Conservation (phyloP, 352 stramenopile species). For the Phytophthora tentaculata region DNA sequence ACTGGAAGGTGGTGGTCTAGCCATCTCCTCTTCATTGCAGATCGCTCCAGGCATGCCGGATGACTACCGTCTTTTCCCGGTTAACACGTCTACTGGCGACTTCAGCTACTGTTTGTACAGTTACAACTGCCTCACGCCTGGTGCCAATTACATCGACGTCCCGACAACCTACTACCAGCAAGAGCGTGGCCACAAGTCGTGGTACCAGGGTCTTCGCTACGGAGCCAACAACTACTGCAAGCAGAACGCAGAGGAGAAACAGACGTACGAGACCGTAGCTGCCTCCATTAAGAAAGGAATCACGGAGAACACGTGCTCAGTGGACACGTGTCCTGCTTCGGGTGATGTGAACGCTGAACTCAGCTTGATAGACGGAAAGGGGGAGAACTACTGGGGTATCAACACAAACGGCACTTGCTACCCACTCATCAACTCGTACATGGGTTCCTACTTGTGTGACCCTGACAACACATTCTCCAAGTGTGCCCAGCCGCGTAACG, state of each 20-base stretch:
- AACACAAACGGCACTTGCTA: constrained; percentile 73
- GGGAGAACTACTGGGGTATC: constrained; percentile 52
- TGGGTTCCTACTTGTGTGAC: constrained; percentile 61
- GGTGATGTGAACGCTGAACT: constrained; percentile 48
- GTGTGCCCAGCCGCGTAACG: constrained; percentile 3
- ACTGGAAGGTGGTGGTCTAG: constrained; percentile 83
- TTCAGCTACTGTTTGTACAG: constrained; percentile 1
- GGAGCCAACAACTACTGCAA: constrained; percentile 57
- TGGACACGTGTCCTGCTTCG: constrained; percentile 46
- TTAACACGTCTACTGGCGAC: not conserved
- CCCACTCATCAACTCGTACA: constrained; percentile 70
- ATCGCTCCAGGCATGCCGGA: constrained; percentile 73
- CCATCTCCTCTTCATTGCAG: constrained; percentile 92
- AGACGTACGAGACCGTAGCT: constrained; percentile 34
- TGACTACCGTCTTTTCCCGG: constrained; percentile 1
- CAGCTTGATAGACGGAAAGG: constrained; percentile 44
- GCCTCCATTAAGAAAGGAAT: constrained; percentile 42
- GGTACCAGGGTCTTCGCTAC: constrained; percentile 60
- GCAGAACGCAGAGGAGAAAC: constrained; percentile 15
- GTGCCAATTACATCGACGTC: constrained; percentile 56
- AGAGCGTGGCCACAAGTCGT: constrained; percentile 46
- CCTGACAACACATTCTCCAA: constrained; percentile 49
- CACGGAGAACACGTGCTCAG: constrained; percentile 43
- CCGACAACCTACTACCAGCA: constrained; percentile 46
- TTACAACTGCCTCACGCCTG: constrained; percentile 3